A percentile compares a stretch with the other conserved stretches of the same genome.
Conservation (phyloP, 495 filamentous ascomycete genomes). For the Parachaetomium inaequale region DNA sequence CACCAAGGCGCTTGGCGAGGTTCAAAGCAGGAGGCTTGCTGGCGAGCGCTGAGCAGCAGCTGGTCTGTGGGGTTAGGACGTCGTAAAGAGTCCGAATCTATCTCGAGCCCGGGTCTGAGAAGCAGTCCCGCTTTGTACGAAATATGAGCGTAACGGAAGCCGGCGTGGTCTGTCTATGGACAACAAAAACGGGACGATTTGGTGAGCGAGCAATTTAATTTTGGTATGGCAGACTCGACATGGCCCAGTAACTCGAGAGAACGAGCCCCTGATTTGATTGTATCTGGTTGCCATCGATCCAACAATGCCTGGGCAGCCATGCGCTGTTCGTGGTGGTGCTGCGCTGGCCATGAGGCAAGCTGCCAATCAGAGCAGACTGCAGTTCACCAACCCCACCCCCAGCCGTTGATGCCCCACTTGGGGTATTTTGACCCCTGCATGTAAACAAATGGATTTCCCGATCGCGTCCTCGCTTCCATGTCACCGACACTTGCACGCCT, state of each 20-base stretch:
- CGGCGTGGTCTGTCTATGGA: neutral
- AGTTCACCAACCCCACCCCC: neutral
- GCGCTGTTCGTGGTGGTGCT: too few species aligned
- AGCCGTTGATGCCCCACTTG: constrained; percentile 12
- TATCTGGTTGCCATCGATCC: neutral
- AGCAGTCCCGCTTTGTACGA: neutral
- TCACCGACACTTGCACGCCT: constrained; percentile 9
- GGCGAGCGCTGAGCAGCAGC: constrained; percentile 55
- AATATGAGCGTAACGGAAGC: neutral
- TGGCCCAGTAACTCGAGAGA: neutral
- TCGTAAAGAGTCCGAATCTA: too few species aligned
- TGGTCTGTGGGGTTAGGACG: neutral
- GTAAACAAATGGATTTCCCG: constrained; percentile 23
- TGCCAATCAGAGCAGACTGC: neutral
- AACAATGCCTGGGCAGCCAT: neutral
- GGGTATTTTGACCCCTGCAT: constrained; percentile 19
- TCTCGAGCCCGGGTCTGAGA: neutral
- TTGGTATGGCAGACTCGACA: neutral
- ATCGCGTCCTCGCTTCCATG: constrained; percentile 18
- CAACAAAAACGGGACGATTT: neutral
- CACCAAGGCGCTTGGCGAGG: constrained; percentile 86
- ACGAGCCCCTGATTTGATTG: too few species aligned
- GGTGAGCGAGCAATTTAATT: neutral
- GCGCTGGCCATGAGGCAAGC: too few species aligned
- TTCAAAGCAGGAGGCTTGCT: constrained; percentile 78